Base-by-base conservation (phyloP, 441 rosid species). In the Populus hybrid region DNA sequence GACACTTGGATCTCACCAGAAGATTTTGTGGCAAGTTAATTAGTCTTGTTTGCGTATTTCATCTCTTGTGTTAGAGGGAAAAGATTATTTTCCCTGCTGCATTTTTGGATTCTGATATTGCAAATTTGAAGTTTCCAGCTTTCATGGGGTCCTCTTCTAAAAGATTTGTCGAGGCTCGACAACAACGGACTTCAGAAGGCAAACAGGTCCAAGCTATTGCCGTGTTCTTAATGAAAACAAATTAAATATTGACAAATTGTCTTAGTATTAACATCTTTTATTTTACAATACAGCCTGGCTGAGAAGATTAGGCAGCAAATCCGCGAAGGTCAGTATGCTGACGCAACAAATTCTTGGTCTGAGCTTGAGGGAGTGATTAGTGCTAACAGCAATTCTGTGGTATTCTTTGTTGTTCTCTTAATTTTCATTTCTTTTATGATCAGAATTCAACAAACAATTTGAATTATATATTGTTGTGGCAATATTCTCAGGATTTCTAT, bases 1-100 rank as follows among this genome's bases (percentile, higher is more conserved):
- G 89, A 95, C 80, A 88, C 89, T 82, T 93, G 98, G 99, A 93
- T 92, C 76, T 95, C 98, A 63, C 98, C 97, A 4, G 96, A 92
- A 86, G 98, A 95, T 86, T 95, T 88, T 84, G 98, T 91, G 86
- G 98, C 93, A 69, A 87, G 83, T 61, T 7, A 14, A 26, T 59
- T 40, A 18, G 23, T 18, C 33, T 12, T 14, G 20, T 70, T 2
- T 11, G 10, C 33, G 24, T 23, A 64, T 9, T 21, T 38, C 26
- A 31, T 29, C 2, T 16, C 31, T 42, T 0, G 53, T 42, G 53
- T 3, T 65, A 9, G 2, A 14, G 26, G n/a, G 33, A 7, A 2
- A 0, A 9, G n/a, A 61, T 16, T 12, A 4, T 20, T 61, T 61
- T 12, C 6, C 61, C 20, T 53, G 20, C 61, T 53, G 2, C 24